phyloP scores from a whole-genome alignment of 1,139 yeast genomes.

The Geotrichum macrosporum region DNA sequence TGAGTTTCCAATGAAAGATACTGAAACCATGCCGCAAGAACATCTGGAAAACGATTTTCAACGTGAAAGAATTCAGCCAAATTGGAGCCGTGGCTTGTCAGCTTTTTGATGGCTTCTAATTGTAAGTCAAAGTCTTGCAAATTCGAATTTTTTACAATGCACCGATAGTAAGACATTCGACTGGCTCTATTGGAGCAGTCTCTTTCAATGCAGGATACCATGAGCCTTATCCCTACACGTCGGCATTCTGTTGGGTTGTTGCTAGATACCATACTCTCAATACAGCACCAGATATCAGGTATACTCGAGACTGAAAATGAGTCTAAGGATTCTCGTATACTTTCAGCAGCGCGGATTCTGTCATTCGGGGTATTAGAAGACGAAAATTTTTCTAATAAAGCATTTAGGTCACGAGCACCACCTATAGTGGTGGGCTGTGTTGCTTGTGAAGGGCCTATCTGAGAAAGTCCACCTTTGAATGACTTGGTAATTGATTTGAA shows the following conservation, averaged over 20 bases:
- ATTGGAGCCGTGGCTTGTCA: slow-evolving; percentile 62
- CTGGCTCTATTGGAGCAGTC: slow-evolving; percentile 32
- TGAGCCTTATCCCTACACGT: slow-evolving; percentile 50
- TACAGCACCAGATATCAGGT: slow-evolving; percentile 73
- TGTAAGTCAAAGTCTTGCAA: slow-evolving; percentile 55
- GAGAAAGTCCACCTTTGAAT: slow-evolving; percentile 41
- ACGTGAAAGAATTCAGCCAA: slow-evolving; percentile 55
- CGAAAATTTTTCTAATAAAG: slow-evolving; percentile 44
- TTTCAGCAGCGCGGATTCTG: slow-evolving; percentile 52
- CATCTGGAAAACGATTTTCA: slow-evolving; percentile 43
- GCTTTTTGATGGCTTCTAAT: slow-evolving; percentile 47
- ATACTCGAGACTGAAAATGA: slow-evolving; percentile 54
- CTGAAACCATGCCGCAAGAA: slow-evolving; percentile 39
- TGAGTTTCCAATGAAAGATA: slow-evolving; percentile 35
- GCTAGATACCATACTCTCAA: slow-evolving; percentile 51
- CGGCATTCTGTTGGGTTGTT: slow-evolving; percentile 46
- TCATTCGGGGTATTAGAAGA: slow-evolving; percentile 38
- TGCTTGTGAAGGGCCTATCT: slow-evolving; percentile 38
- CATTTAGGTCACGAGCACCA: slow-evolving; percentile 51
- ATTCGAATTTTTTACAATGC: slow-evolving; percentile 49
- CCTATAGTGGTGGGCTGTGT: slow-evolving; percentile 54
- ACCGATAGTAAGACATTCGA: slow-evolving; percentile 55
- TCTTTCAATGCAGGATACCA: slow-evolving; percentile 50
- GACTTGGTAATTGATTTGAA: slow-evolving; percentile 43
- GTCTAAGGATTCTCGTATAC: slow-evolving; percentile 49